Conservation (phyloP, 2,329 filamentous ascomycete genomes). For the Xylariomycetidae sp. region DNA sequence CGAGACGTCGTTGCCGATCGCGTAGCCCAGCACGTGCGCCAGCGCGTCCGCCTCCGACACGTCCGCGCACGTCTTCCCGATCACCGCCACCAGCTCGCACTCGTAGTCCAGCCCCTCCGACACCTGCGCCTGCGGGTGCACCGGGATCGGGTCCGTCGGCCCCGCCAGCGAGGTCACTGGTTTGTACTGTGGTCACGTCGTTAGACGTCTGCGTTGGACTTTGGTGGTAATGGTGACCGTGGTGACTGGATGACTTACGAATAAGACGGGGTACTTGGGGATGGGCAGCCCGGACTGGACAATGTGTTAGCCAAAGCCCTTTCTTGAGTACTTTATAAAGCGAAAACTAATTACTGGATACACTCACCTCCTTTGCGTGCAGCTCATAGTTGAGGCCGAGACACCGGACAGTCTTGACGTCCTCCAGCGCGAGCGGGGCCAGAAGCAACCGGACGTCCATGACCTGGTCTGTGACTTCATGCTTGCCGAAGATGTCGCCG, state of each 20-base stretch:
- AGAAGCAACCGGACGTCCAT: conserved; percentile 52
- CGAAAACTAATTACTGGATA: neutral
- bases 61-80: conserved; percentile 60
- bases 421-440: conserved; percentile 54
- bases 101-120: conserved; percentile 69
- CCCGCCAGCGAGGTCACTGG: conserved; percentile 60
- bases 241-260: conserved; percentile 49
- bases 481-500: conserved; percentile 60
- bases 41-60: conserved; percentile 60
- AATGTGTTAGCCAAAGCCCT: conserved; percentile 2
- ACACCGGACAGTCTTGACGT: conserved; percentile 62
- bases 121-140: conserved; percentile 60
- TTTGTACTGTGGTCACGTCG: conserved; percentile 52
- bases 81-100: conserved; percentile 69
- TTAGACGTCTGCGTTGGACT: no score
- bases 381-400: conserved; percentile 67
- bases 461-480: conserved; percentile 57
- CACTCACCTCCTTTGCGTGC: conserved; percentile 57
- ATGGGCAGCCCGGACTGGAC: conserved; percentile 57
- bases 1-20: conserved; percentile 73
- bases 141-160: conserved; percentile 59
- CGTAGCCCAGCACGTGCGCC: conserved; percentile 69
- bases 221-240: neutral
- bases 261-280: conserved; percentile 66
- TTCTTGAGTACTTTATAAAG: neutral